Evolutionary conservation across 768 basidiomycete genomes (phyloP), one percentile per base, ranked within the genome.

Genomic region (Hypsizygus marmoreus): DNA sequence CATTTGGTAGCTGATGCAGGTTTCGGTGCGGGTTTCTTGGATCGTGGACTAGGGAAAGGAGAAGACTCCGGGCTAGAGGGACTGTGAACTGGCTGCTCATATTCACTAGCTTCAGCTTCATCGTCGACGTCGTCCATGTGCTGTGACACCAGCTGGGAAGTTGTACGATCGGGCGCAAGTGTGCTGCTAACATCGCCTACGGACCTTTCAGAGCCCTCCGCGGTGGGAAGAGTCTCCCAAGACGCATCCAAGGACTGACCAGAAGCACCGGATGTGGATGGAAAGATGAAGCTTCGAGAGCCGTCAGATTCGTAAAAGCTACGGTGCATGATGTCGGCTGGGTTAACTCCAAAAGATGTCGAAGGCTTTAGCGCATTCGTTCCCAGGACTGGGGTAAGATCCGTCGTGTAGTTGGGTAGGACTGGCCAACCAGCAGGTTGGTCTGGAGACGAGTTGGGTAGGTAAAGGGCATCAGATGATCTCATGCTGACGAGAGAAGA

Each of bases 271-370:
- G 49, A 41, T 37, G 30, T 20, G 32, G 34, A 32, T 4, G 35
- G 16, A 38, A 51, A 29, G 35, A 31, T 31, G 6, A 30, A 30
- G 45, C 28, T 20, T 31, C 30, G 31, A 36, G 23, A 22, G 12
- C 10, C 12, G 11, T 34, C 45, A 41, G 6, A 20, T 40, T 50
- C 35, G 26, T 28, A 20, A 23, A 43, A 35, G 14, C 39, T 19
- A 16, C 26, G 40, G 25, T 47, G 54, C 47, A 70, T 59, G 22
- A 72, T 66, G 24, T 73, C 68, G 24, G 67, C 49, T 16, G 76
- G 75, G 53, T 77, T 67, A 38, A 79, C 61, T 22, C 70, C 63
- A 8, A 43, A 34, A 26, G 47, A 25, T 12, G 46, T 29, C 49
- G 45, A 23, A 55, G 47, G 25, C 6, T 58, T 46, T 45, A 64